phyloP scores from a whole-genome alignment of 371 early-diverging fungal genomes.

The Mucor ambiguus region DNA sequence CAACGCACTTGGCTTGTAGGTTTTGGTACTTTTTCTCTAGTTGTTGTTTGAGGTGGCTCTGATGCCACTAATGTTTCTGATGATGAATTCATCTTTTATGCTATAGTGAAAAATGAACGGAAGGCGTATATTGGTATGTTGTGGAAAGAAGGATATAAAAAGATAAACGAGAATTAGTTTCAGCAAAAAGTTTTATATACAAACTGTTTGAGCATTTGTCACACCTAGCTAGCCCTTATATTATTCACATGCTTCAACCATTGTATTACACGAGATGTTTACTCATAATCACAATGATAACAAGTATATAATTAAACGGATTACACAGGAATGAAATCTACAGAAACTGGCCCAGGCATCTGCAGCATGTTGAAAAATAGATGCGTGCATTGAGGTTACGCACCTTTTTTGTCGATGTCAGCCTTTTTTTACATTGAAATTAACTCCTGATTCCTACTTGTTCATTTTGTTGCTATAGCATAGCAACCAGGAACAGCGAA shows the following conservation, averaged over 20 bases:
- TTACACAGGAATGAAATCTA: not conserved
- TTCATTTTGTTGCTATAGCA: too few species aligned
- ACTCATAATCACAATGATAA: conserved; percentile 4
- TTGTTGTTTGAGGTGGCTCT: not conserved
- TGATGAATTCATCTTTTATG: conserved; percentile 7
- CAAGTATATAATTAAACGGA: not conserved
- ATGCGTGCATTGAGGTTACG: not conserved
- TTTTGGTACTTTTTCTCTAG: not conserved
- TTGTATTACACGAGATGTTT: conserved; percentile 8
- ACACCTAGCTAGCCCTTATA: not conserved
- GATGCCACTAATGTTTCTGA: conserved; percentile 13
- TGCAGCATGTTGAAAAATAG: not conserved
- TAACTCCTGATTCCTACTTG: not conserved
- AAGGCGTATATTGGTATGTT: not conserved
- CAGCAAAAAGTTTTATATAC: not conserved
- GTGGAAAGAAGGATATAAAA: too few species aligned
- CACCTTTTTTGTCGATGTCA: not conserved
- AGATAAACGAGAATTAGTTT: not conserved
- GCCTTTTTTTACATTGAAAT: not conserved
- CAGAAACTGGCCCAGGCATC: conserved; percentile 6
- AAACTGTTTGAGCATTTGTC: conserved; percentile 1
- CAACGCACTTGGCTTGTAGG: conserved; percentile 18
- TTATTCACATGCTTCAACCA: conserved; percentile 2
- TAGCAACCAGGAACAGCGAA: not conserved
- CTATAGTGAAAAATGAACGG: not conserved